phyloP scores from a whole-genome alignment of 2,329 filamentous ascomycete species.

The Rutstroemia sydowiana region DNA sequence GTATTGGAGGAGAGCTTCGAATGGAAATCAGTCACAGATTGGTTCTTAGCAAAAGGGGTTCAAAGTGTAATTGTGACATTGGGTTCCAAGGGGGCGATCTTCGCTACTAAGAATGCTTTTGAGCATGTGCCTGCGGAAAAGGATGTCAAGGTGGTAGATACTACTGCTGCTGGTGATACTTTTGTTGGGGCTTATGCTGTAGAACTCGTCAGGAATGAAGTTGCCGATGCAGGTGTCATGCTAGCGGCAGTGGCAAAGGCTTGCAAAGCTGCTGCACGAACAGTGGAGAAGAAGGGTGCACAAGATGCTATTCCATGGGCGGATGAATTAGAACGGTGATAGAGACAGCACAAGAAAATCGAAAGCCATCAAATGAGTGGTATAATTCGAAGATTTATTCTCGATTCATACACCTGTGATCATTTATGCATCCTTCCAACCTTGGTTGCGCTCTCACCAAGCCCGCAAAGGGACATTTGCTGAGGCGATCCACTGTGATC shows the following conservation, averaged over 20 bases:
- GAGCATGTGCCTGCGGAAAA: constrained; percentile 58
- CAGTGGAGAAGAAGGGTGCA: constrained; percentile 58
- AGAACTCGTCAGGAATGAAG: constrained; percentile 48
- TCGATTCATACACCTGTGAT: not conserved
- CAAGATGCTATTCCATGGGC: constrained; percentile 61
- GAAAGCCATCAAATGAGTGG: not conserved
- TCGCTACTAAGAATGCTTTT: constrained; percentile 37
- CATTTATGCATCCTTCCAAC: not conserved
- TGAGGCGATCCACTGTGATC: not conserved
- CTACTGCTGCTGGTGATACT: constrained; percentile 88
- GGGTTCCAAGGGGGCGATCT: constrained; percentile 72
- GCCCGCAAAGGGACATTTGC: not conserved
- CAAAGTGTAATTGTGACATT: constrained; percentile 76
- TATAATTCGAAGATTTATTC: not conserved
- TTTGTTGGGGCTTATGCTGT: constrained; percentile 87
- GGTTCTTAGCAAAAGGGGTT: constrained; percentile 65
- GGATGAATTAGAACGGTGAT: constrained; percentile 38
- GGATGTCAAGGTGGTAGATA: constrained; percentile 73
- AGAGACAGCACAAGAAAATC: not conserved
- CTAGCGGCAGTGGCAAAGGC: constrained; percentile 47
- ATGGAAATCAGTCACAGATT: constrained; percentile 38
- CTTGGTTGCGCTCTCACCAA: not conserved
- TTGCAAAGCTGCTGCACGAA: constrained; percentile 55
- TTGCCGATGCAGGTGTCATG: constrained; percentile 30
- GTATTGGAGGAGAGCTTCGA: constrained; percentile 40